phyloP scores from a whole-genome alignment of 1,139 yeast species.

The Hanseniaspora sp. region DNA sequence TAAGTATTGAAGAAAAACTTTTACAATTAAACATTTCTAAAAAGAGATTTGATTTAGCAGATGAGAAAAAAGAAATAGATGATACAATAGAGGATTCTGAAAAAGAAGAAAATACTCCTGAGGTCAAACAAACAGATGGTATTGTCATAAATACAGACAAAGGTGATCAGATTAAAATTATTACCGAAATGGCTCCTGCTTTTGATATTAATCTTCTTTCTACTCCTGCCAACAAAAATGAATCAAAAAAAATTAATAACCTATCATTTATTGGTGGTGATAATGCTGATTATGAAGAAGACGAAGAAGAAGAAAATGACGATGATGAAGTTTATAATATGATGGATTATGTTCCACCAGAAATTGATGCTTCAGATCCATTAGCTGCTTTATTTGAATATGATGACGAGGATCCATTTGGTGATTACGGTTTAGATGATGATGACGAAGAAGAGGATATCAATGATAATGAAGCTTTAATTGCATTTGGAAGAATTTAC shows the following conservation, averaged over 20 bases:
- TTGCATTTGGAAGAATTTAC: slow-evolving; percentile 82
- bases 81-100: slow-evolving; percentile 23
- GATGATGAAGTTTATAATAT: slow-evolving; percentile 17
- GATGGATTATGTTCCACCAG: slow-evolving; percentile 24
- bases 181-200: slow-evolving; percentile 23
- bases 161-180: slow-evolving; percentile 21
- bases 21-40: slow-evolving; percentile 10
- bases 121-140: background rate
- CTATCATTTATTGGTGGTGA: slow-evolving; percentile 13
- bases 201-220: slow-evolving; percentile 22
- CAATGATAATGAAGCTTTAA: slow-evolving; percentile 48
- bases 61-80: slow-evolving; percentile 22
- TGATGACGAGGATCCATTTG: slow-evolving; percentile 28
- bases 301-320: slow-evolving; percentile 18
- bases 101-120: background rate
- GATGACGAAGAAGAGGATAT: slow-evolving; percentile 39
- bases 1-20: slow-evolving; percentile 13
- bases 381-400: slow-evolving; percentile 29
- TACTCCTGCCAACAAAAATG: background rate
- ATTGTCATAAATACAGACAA: slow-evolving; percentile 3
- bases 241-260: background rate
- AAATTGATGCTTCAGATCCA: slow-evolving; percentile 29
- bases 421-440: slow-evolving; percentile 32
- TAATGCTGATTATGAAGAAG: slow-evolving; percentile 19
- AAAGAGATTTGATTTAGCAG: slow-evolving; percentile 18